Base-by-base conservation (phyloP, 176 grass and related monocot species). In the Ensete ventricosum region DNA sequence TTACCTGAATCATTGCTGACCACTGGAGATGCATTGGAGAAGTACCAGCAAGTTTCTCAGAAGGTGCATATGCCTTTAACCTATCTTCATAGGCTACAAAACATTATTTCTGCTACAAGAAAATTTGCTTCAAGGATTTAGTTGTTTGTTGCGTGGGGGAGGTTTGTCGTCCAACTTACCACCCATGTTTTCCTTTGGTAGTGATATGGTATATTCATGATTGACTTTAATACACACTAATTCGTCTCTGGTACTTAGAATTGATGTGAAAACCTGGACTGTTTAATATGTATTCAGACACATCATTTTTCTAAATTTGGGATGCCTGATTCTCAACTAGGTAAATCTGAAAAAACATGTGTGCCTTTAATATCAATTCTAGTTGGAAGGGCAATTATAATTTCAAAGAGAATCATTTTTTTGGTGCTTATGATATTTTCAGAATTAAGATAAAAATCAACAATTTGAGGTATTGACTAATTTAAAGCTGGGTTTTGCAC, bases 21-120 rank as follows among this genome's bases (percentile, higher is more conserved):
- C 79, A 93, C 94, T 58, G 88, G 82, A 13, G 90, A 89, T 27
- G 90, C 84, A 27, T 76, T 98, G 80, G 94, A 93, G 9, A 90
- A 54, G 73, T 98, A 98, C 66, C 87, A 85, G 76, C 90, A 84
- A 82, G 82, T 98, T 79, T 81, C 80, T 74, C 90, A 91, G 59
- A 98, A 93, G 90, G 94, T 97, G 88, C 52, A 34, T 27, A 54
- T 77, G 2, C 67, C 29, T 70, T 1, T 50, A n/a, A 58, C 14
- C 55, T 58, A 58, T 58, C 55, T 58, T 58, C 55, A 58, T 58
- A 4, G 4, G 13, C 55, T 58, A 58, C 6, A 17, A 43, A 58
- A 16, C 17, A 58, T 3, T 58, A 58, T 16, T 17, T 58, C 14
- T 58, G 12, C 55, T 58, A 17, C 13, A 16, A 58, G 12, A 17